phyloP scores from a whole-genome alignment of 1,284 basidiomycete genomes.

The Cryptococcus sp. region DNA sequence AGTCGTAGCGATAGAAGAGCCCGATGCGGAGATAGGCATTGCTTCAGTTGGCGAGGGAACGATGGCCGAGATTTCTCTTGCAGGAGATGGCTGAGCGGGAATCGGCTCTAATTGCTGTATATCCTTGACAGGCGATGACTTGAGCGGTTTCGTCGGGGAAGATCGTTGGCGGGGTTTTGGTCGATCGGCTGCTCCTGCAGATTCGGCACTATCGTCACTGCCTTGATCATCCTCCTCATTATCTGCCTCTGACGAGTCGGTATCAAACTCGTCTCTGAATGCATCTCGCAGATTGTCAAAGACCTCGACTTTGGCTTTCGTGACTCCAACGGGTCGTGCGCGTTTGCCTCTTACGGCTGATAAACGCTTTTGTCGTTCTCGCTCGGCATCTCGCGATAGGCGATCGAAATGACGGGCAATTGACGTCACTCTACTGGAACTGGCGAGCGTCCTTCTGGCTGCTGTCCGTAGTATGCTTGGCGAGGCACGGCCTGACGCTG shows the following conservation, averaged over 20 bases:
- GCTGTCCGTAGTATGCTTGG: constrained; percentile 18
- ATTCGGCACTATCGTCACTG: constrained; percentile 44
- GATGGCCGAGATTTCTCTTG: constrained; percentile 4
- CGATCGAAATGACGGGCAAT: constrained; percentile 59
- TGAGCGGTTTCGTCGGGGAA: constrained; percentile 14
- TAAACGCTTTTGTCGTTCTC: constrained; percentile 56
- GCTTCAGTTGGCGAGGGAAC: constrained; percentile 1
- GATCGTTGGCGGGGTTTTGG: constrained; percentile 10
- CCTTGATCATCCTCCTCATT: constrained; percentile 65
- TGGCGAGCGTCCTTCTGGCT: constrained; percentile 32
- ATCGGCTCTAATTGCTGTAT: not conserved
- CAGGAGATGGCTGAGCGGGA: constrained; percentile 1
- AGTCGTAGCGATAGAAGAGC: constrained; percentile 15
- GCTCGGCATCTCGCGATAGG: constrained; percentile 58
- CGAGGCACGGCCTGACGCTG: constrained; percentile 18
- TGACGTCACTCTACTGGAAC: constrained; percentile 54
- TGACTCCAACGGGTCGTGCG: constrained; percentile 88
- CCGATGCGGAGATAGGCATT: constrained; percentile 16
- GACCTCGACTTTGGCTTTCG: constrained; percentile 85
- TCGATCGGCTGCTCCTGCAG: constrained; percentile 29
- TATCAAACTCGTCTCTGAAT: constrained; percentile 76
- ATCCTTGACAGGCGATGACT: constrained; percentile 22
- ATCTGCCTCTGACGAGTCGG: constrained; percentile 78
- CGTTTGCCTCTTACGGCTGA: constrained; percentile 70
- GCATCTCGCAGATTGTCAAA: constrained; percentile 90